A percentile compares a stretch with the other conserved stretches of the same genome.
Evolutionary conservation across 495 filamentous ascomycete genomes (phyloP).

Genomic region (Hypoxylon perforatum): DNA sequence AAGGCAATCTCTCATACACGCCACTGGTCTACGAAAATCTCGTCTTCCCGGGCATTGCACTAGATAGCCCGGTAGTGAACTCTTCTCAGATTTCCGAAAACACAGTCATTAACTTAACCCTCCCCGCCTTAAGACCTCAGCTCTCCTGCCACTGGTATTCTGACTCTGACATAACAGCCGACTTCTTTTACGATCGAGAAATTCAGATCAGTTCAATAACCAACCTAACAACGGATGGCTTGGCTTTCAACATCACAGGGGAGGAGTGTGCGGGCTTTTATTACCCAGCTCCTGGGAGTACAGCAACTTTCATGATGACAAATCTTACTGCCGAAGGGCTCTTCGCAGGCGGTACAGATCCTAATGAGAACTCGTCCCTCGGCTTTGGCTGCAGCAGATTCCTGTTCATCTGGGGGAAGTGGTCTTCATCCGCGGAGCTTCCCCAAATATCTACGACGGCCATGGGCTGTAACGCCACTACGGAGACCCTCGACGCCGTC

Average conservation of each 20-base stretch:
- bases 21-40: conserved; percentile 40
- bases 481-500: conserved; percentile 32
- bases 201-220: background rate
- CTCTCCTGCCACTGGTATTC: conserved; percentile 33
- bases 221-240: too few relatives aligned
- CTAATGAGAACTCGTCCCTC: too few relatives aligned
- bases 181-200: conserved; percentile 1
- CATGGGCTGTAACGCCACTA: conserved; percentile 35
- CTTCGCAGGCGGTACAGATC: too few relatives aligned
- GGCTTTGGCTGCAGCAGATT: conserved; percentile 15
- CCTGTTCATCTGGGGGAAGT: conserved; percentile 32
- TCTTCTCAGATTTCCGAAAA: conserved; percentile 1
- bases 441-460: conserved; percentile 14
- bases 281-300: too few relatives aligned
- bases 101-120: conserved; percentile 18
- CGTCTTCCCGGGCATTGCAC: conserved; percentile 29
- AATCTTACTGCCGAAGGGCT: too few relatives aligned
- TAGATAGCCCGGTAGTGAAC: conserved; percentile 24
- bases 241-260: too few relatives aligned
- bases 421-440: conserved; percentile 9
- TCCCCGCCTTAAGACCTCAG: conserved; percentile 34
- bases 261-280: too few relatives aligned
- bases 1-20: conserved; percentile 39
- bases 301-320: too few relatives aligned
- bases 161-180: conserved; percentile 28